phyloP scores from a whole-genome alignment of 306 rosid species.

The Rosa multiflora region DNA sequence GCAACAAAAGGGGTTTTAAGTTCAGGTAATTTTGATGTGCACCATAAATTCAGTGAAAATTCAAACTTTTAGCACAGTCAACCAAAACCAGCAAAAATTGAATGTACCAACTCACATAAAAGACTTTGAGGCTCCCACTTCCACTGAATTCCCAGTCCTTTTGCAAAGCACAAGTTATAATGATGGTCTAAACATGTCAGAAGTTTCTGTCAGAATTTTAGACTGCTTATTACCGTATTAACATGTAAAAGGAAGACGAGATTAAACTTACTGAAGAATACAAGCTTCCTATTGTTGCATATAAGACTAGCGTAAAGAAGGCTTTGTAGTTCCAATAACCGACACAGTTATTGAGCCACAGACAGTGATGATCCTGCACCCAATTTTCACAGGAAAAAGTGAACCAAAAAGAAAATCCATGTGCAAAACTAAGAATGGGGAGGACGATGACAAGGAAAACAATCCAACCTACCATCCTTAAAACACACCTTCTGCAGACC shows the following conservation, averaged over 20 bases:
- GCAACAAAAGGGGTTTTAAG: not conserved
- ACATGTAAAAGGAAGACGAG: slow-evolving; percentile 19
- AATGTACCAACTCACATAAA: slow-evolving; percentile 59
- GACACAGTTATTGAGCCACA: slow-evolving; percentile 88
- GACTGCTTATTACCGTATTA: slow-evolving; percentile 1
- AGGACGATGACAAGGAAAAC: not conserved
- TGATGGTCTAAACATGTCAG: slow-evolving; percentile 41
- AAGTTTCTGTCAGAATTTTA: slow-evolving; percentile 21
- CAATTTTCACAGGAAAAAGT: slow-evolving; percentile 28
- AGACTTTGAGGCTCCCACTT: slow-evolving; percentile 39
- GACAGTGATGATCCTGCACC: slow-evolving; percentile 90
- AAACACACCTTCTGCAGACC: slow-evolving; percentile 85
- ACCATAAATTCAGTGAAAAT: not conserved
- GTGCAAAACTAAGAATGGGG: slow-evolving; percentile 9
- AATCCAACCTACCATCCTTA: slow-evolving; percentile 79
- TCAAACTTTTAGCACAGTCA: not conserved
- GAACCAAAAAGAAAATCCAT: not conserved
- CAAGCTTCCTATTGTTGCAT: slow-evolving; percentile 56
- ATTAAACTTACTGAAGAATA: slow-evolving; percentile 57
- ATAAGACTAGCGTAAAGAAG: slow-evolving; percentile 54
- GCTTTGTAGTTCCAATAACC: slow-evolving; percentile 93
- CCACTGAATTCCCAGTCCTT: slow-evolving; percentile 54
- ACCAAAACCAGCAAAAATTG: slow-evolving; percentile 1
- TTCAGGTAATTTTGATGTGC: not conserved
- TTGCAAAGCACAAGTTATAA: slow-evolving; percentile 51